These are phyloP conservation scores for Leccinum disarticulatum DNA, from an alignment of 768 basidiomycete species.

Conservation along the genomic window DNA sequence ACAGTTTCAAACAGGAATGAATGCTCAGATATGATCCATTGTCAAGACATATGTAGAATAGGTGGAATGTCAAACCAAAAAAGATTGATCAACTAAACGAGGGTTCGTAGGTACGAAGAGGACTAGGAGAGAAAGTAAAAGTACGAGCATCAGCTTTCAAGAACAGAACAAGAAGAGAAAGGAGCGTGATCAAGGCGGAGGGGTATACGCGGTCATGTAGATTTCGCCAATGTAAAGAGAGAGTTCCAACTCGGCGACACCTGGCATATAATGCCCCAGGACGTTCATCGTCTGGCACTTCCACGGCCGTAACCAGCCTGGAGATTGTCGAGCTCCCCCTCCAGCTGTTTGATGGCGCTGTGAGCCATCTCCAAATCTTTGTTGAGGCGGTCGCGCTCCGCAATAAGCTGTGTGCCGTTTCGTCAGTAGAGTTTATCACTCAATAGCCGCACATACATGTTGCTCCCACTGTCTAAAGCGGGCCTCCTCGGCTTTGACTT, in stretches of 20 bases:
- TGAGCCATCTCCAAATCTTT: slow-evolving; percentile 95
- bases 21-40: slow-evolving; percentile 10
- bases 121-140: slow-evolving; percentile 4
- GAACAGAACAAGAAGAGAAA: slow-evolving; percentile 14
- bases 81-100: slow-evolving; percentile 25
- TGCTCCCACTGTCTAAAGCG: slow-evolving; percentile 99
- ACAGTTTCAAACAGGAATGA: background rate
- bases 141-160: slow-evolving; percentile 7
- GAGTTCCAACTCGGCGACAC: slow-evolving; percentile 7
- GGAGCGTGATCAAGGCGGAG: slow-evolving; percentile 12
- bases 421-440: slow-evolving; percentile 15
- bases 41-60: slow-evolving; percentile 17
- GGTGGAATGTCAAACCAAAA: slow-evolving; percentile 11
- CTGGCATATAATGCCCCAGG: background rate
- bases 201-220: slow-evolving; percentile 28
- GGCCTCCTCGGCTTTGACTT: slow-evolving; percentile 98
- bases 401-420: slow-evolving; percentile 72
- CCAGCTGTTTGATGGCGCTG: slow-evolving; percentile 87
- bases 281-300: slow-evolving; percentile 33
- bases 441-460: slow-evolving; percentile 59
- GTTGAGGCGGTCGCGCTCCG: slow-evolving; percentile 97
- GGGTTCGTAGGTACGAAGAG: slow-evolving; percentile 13
- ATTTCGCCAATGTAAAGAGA: slow-evolving; percentile 8
- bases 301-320: slow-evolving; percentile 84
- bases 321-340: slow-evolving; percentile 86